These are phyloP conservation scores for Penicillium longicatenatum DNA, from an alignment of 495 filamentous ascomycete genomes.

Conservation along the genomic window DNA sequence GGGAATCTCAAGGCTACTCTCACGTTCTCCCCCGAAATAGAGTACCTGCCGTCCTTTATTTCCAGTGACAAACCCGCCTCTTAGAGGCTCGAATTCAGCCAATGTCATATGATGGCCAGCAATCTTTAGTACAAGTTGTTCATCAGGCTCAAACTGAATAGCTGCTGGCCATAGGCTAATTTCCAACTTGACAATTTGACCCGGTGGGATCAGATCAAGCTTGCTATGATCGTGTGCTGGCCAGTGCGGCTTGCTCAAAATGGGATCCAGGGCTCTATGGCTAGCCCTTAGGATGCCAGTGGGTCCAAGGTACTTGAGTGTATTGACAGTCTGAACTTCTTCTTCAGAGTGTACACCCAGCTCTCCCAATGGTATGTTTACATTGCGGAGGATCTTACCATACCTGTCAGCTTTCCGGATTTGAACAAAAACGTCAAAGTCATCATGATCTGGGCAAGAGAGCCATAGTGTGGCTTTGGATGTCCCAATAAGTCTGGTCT, in stretches of 20 bases:
- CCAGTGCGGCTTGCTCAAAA: neutral
- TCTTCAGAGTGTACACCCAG: neutral
- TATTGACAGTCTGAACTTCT: slow-evolving; percentile 6
- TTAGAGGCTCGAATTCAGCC: neutral
- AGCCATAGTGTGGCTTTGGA: slow-evolving; percentile 6
- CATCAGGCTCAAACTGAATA: slow-evolving; percentile 13
- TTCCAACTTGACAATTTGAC: neutral
- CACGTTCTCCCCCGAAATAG: too few species aligned
- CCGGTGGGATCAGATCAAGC: neutral
- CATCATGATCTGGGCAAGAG: neutral
- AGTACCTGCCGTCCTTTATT: neutral
- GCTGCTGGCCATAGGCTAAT: slow-evolving; percentile 8
- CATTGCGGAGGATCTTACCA: neutral
- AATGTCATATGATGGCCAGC: neutral
- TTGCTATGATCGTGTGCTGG: neutral
- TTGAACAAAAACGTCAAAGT: slow-evolving; percentile 17
- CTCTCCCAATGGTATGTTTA: neutral
- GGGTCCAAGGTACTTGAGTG: slow-evolving; percentile 9
- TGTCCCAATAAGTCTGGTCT: neutral
- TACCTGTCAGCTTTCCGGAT: slow-evolving; percentile 2
- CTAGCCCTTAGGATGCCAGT: slow-evolving; percentile 12
- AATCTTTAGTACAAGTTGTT: neutral
- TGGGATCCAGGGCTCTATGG: neutral
- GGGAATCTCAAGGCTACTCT: too few species aligned
- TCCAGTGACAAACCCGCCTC: neutral